A percentile compares a stretch with the other conserved stretches of the same genome.
Conservation (phyloP, 2,329 filamentous ascomycete species). For the Fusarium equiseti region DNA sequence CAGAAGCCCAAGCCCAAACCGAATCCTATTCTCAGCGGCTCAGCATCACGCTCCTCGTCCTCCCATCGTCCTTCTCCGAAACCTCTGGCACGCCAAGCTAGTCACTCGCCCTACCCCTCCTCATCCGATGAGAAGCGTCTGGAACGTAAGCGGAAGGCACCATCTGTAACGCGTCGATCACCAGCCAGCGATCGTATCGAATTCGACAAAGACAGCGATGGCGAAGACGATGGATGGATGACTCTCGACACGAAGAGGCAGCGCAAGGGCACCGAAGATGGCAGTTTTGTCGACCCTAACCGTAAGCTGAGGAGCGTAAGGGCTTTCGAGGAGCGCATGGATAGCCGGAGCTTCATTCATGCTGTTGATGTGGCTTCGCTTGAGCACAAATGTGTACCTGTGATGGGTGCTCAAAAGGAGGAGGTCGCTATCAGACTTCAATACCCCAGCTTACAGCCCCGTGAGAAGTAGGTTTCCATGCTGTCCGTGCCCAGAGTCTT, state of each 20-base stretch:
- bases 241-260: conserved; percentile 63
- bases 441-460: conserved; percentile 81
- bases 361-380: conserved; percentile 68
- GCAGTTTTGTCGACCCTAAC: conserved; percentile 59
- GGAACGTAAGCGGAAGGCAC: conserved; percentile 64
- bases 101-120: conserved; percentile 58
- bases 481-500: not conserved
- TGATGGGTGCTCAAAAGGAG: conserved; percentile 62
- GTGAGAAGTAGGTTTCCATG: conserved; percentile 69
- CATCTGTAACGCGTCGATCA: conserved; percentile 54
- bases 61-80: conserved; percentile 58
- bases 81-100: conserved; percentile 55
- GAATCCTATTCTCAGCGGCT: conserved; percentile 48
- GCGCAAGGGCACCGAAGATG: conserved; percentile 57
- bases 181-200: conserved; percentile 63
- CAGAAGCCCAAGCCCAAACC: conserved; percentile 55
- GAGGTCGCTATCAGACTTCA: conserved; percentile 77
- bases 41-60: conserved; percentile 52
- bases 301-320: conserved; percentile 60
- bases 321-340: conserved; percentile 59
- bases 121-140: conserved; percentile 54
- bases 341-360: conserved; percentile 65
- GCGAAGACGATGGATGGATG: conserved; percentile 66
- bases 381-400: conserved; percentile 63
- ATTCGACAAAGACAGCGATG: conserved; percentile 65